Evolutionary conservation across 1,284 basidiomycete genomes (phyloP).

Genomic region (Mycosarcoma maydis): DNA sequence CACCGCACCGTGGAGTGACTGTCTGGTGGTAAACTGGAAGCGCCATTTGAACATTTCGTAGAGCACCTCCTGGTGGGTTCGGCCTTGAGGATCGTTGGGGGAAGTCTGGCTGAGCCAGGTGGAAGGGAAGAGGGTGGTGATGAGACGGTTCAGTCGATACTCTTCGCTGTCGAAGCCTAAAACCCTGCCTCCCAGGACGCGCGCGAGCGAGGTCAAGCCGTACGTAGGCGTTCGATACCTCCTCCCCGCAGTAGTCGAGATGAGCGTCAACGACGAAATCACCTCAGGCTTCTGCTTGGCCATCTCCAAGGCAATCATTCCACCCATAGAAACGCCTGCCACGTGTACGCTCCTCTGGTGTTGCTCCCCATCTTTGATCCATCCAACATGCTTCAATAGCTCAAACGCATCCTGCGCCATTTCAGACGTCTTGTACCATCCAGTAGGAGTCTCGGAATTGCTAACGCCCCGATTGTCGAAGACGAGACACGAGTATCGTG

Average conservation of each 20-base stretch:
- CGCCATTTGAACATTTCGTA: conserved; percentile 71
- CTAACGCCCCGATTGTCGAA: conserved; percentile 90
- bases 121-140: conserved; percentile 74
- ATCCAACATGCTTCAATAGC: conserved; percentile 76
- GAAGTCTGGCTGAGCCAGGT: conserved; percentile 72
- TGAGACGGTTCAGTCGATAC: conserved; percentile 72
- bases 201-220: conserved; percentile 67
- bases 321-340: conserved; percentile 82
- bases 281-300: conserved; percentile 42
- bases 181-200: conserved; percentile 67
- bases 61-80: conserved; percentile 50
- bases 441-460: conserved; percentile 75
- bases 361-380: conserved; percentile 71
- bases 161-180: conserved; percentile 71
- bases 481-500: conserved; percentile 74
- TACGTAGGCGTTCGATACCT: conserved; percentile 30
- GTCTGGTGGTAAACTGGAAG: conserved; percentile 73
- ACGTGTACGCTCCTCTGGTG: conserved; percentile 76
- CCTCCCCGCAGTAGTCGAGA: conserved; percentile 59
- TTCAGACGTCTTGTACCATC: conserved; percentile 71
- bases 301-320: conserved; percentile 77
- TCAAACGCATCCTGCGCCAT: conserved; percentile 82
- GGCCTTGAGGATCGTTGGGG: conserved; percentile 17
- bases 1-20: conserved; percentile 74
- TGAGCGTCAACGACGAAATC: conserved; percentile 47